Conservation (phyloP, 306 rosid genomes). For the Ammopiptanthus mongolicus region DNA sequence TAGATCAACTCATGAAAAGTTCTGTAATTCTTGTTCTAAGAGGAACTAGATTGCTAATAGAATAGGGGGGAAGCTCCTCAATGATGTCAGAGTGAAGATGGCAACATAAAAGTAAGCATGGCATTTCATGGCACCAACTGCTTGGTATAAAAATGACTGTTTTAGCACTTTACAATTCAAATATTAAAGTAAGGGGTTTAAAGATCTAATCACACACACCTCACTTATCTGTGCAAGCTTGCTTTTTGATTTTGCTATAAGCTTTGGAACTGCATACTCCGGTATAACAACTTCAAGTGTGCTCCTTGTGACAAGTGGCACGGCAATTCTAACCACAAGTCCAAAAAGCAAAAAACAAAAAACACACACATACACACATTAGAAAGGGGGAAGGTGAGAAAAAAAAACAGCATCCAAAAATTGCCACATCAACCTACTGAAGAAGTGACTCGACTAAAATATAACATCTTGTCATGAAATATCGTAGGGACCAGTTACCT, state of each 20-base stretch:
- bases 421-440: neutral
- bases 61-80: neutral
- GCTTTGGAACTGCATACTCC: constrained; percentile 85
- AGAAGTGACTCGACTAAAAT: neutral
- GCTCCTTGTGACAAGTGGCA: constrained; percentile 92
- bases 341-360: neutral
- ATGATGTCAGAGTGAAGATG: neutral
- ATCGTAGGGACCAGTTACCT: constrained; percentile 45
- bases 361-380: neutral
- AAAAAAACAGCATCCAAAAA: neutral
- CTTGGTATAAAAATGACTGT: neutral
- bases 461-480: neutral
- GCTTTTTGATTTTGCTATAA: constrained; percentile 80
- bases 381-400: neutral
- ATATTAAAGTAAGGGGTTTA: constrained; percentile 1
- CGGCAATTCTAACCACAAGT: constrained; percentile 48
- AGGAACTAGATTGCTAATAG: neutral
- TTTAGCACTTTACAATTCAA: constrained; percentile 7
- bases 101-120: neutral
- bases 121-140: neutral
- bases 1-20: neutral
- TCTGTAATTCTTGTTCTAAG: neutral
- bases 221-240: constrained; percentile 95
- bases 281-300: constrained; percentile 95
- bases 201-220: constrained; percentile 44